Evolutionary conservation across 768 basidiomycete species (phyloP).

Genomic region (Termitomyces sp.): DNA sequence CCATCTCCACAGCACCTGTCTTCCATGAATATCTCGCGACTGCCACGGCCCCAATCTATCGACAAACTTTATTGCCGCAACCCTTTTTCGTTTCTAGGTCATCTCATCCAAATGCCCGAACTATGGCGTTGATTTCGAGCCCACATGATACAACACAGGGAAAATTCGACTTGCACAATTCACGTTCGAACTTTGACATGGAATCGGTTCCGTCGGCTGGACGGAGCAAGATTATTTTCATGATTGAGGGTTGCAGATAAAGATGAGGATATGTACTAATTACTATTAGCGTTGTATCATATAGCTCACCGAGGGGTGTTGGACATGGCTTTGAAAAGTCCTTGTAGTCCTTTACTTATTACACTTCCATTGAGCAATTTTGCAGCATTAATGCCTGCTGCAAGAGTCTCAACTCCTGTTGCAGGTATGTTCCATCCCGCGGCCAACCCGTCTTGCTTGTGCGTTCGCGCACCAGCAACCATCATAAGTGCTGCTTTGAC

Average conservation of each 20-base stretch:
- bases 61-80: constrained; percentile 13
- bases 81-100: constrained; percentile 14
- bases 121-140: constrained; percentile 15
- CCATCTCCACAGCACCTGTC: constrained; percentile 14
- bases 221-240: not conserved
- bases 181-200: constrained; percentile 6
- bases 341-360: constrained; percentile 24
- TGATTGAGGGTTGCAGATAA: not conserved
- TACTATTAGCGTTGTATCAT: not conserved
- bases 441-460: constrained; percentile 6
- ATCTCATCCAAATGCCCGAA: constrained; percentile 10
- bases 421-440: constrained; percentile 34
- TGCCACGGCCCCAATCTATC: constrained; percentile 12
- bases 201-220: constrained; percentile 1
- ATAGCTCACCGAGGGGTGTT: not conserved
- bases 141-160: not conserved
- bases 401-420: constrained; percentile 40
- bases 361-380: constrained; percentile 23
- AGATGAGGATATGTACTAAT: not conserved
- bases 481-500: constrained; percentile 85
- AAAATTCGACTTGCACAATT: not conserved
- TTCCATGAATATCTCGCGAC: constrained; percentile 17
- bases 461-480: constrained; percentile 50
- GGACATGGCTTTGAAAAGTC: constrained; percentile 18
- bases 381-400: constrained; percentile 27